Conservation (phyloP, 768 basidiomycete species). For the Leucocoprinus birnbaumii region DNA sequence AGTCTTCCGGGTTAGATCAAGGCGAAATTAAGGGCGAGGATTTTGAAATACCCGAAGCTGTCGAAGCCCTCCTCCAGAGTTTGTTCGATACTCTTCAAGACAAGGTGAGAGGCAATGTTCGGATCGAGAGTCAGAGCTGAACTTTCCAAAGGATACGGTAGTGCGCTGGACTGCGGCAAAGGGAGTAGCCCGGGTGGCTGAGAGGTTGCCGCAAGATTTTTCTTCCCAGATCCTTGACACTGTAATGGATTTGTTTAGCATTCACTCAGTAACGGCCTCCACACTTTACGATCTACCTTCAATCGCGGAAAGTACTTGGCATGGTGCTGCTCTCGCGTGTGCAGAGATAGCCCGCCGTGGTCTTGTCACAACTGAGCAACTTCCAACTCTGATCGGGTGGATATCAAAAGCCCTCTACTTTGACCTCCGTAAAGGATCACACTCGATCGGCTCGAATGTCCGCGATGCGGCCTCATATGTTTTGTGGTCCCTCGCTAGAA, state of each 20-base stretch:
- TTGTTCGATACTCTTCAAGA: conserved; percentile 77
- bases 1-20: conserved; percentile 12
- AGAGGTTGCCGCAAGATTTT: conserved; percentile 75
- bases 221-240: conserved; percentile 80
- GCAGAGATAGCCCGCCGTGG: conserved; percentile 90
- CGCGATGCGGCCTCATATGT: conserved; percentile 95
- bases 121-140: neutral
- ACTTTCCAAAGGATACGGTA: conserved; percentile 71
- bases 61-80: conserved; percentile 72
- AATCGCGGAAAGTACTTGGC: conserved; percentile 87
- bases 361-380: conserved; percentile 53
- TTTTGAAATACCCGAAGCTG: conserved; percentile 71
- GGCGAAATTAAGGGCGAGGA: conserved; percentile 25
- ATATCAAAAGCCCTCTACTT: conserved; percentile 86
- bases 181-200: conserved; percentile 80
- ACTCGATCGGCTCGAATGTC: conserved; percentile 92
- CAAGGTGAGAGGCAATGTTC: conserved; percentile 44
- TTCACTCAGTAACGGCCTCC: conserved; percentile 66
- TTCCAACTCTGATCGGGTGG: conserved; percentile 73
- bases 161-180: conserved; percentile 96
- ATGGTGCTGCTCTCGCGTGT: conserved; percentile 88
- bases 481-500: conserved; percentile 89
- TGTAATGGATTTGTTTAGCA: conserved; percentile 70
- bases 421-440: conserved; percentile 87
- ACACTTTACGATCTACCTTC: conserved; percentile 70